Evolutionary conservation across 1,139 yeast species (phyloP).

Genomic region (Saccharomyces hybrid): DNA sequence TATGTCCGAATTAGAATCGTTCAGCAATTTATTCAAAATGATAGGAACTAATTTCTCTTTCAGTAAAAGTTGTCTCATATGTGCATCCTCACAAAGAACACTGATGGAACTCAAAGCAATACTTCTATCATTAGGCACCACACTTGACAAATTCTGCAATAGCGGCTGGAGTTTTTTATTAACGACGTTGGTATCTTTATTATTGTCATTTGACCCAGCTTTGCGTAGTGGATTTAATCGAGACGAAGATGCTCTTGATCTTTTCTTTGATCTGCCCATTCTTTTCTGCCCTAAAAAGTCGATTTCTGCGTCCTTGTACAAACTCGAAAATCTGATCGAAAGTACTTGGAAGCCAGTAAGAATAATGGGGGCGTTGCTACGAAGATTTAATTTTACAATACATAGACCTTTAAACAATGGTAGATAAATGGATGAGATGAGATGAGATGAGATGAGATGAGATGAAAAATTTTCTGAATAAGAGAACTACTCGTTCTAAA

Average conservation of each 20-base stretch:
- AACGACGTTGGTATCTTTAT: conserved; percentile 44
- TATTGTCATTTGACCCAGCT: conserved; percentile 23
- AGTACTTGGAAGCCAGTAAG: not conserved
- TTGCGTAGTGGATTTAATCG: conserved; percentile 42
- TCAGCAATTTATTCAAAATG: conserved; percentile 55
- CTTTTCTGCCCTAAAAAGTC: not conserved
- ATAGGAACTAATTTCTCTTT: conserved; percentile 63
- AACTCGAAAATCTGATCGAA: not conserved
- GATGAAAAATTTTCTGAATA: conserved; percentile 5
- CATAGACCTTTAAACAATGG: not conserved
- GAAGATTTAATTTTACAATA: not conserved
- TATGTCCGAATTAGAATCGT: conserved; percentile 64
- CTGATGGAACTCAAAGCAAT: conserved; percentile 73
- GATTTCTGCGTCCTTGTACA: not conserved
- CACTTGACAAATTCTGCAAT: conserved; percentile 53
- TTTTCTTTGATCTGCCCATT: conserved; percentile 74
- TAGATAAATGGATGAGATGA: not conserved
- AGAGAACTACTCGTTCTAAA: not conserved
- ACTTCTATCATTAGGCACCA: conserved; percentile 62
- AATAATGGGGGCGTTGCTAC: not conserved
- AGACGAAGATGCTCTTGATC: conserved; percentile 51
- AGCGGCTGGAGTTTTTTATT: conserved; percentile 59
- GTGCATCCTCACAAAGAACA: conserved; percentile 59
- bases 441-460: conserved; percentile 13
- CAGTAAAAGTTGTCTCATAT: conserved; percentile 53